Conservation (phyloP, 169 alveolate species). For the Eimeria acervulina region DNA sequence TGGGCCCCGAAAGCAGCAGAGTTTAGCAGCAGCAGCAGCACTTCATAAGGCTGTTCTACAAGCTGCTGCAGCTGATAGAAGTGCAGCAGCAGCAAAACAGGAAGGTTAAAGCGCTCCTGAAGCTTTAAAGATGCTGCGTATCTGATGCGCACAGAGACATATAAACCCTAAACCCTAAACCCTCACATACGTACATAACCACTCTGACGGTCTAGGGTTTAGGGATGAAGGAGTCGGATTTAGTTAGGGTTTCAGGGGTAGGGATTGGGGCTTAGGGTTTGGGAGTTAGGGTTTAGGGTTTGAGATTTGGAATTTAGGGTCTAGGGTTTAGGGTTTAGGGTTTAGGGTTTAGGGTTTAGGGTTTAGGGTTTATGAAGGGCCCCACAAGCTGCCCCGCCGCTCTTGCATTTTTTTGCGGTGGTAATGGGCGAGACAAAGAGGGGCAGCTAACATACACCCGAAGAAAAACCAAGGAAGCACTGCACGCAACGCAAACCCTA, state of each 20-base stretch:
- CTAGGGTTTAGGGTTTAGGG: background rate
- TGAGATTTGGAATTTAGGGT: background rate
- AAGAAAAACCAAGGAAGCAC: constrained; percentile 74
- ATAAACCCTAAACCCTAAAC: background rate
- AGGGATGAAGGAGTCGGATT: background rate
- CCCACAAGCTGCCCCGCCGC: constrained; percentile 31
- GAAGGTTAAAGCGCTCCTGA: background rate
- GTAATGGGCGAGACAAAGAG: constrained; percentile 45
- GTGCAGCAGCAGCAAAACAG: background rate
- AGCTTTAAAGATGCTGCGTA: background rate
- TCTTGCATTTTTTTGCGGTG: constrained; percentile 7
- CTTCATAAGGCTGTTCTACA: background rate
- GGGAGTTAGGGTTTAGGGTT: background rate
- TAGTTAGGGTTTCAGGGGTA: background rate
- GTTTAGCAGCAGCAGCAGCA: constrained; percentile 15
- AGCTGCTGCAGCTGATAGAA: background rate
- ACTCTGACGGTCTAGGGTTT: too few species aligned
- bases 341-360: background rate
- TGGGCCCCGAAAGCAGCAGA: constrained; percentile 18
- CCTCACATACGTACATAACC: background rate
- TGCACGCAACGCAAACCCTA: constrained; percentile 3
- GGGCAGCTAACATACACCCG: constrained; percentile 59
- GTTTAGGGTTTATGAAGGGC: too few species aligned
- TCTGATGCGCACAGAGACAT: too few species aligned
- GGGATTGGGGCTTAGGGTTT: background rate